Evolutionary conservation across 805 yeast genomes (phyloP).

Genomic region (Suhomyces emberorum): DNA sequence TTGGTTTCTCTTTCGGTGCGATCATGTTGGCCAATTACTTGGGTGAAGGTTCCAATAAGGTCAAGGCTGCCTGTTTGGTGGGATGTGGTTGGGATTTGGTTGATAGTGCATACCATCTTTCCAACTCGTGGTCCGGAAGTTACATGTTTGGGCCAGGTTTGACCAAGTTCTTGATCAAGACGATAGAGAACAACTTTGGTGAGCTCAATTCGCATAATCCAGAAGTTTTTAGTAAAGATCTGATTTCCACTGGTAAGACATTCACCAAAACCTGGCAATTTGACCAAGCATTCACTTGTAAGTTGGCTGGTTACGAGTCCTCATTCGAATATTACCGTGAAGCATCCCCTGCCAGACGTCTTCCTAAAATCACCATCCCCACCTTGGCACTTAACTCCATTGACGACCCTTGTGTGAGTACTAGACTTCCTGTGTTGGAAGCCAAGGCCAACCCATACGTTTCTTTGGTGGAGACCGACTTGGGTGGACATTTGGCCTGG

Average conservation of each 20-base stretch:
- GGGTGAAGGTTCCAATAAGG: slow-evolving; percentile 44
- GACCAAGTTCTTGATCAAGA: slow-evolving; percentile 27
- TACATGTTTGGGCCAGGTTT: slow-evolving; percentile 35
- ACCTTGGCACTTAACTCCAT: slow-evolving; percentile 56
- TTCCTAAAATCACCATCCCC: slow-evolving; percentile 58
- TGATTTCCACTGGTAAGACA: slow-evolving; percentile 10
- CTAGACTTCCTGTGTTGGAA: slow-evolving; percentile 50
- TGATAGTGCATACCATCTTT: slow-evolving; percentile 45
- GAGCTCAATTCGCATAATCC: slow-evolving; percentile 27
- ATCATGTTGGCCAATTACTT: slow-evolving; percentile 67
- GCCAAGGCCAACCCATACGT: slow-evolving; percentile 57
- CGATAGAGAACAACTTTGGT: slow-evolving; percentile 34
- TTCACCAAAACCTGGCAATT: slow-evolving; percentile 48
- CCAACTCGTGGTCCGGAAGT: slow-evolving; percentile 31
- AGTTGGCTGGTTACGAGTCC: slow-evolving; percentile 60
- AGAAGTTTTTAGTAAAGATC: slow-evolving; percentile 24
- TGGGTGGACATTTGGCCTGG: slow-evolving; percentile 87
- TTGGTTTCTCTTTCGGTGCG: slow-evolving; percentile 84
- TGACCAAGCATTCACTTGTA: slow-evolving; percentile 64
- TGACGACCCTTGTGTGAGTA: slow-evolving; percentile 75
- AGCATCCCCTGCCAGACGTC: slow-evolving; percentile 55
- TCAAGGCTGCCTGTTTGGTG: slow-evolving; percentile 50
- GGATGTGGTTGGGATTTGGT: slow-evolving; percentile 77
- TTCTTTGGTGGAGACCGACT: slow-evolving; percentile 53
- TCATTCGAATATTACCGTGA: slow-evolving; percentile 63